Evolutionary conservation across 2,329 filamentous ascomycete species (phyloP), one percentile per base, ranked within the genome.

Genomic region (Trichoderma asperellum): DNA sequence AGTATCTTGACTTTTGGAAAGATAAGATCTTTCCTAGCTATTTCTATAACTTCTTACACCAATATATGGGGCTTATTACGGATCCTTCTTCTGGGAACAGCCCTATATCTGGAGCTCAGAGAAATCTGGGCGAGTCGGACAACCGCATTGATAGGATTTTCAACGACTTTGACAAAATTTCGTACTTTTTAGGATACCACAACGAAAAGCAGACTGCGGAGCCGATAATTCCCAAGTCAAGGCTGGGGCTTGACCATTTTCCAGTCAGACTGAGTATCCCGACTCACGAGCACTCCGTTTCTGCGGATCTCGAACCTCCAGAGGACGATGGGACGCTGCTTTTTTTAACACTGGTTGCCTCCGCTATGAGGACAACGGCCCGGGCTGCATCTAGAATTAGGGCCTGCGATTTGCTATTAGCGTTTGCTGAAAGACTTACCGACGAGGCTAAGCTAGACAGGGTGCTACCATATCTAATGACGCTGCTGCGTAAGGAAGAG

Each of bases 381-480:
- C 90, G 95, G 74, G 89, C 94, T 3, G 91, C 93, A n/a, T 93
- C 95, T 32, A 91, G 93, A 73, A 85, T 97, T 53, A 90, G 93
- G 74, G 96, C 93, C 1, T 97, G 96, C 76, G 96, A 99, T 78
- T 86, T 99, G 52, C 85, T 99, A 59, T 82, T 99, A 61, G 95
- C 95, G 2, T 97, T 99, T 78, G 90, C 94, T 0, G 94, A 98
- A 80, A 87, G 92, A 70, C 81, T 98, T 29, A 97, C 95, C 0
- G 96, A 99, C 77, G 96, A 99, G 80, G 94, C 94, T 3, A 98
- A 97, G 79, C 84, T 99, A 60, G 96, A 99, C 79, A 89, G 96
- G 61, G 92, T 98, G 29, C 82, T 99, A 61, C 96, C 96, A 1
- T 97, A 97, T 77, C 83, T 98, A 43, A 92, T 97, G 81, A 88